phyloP scores from a whole-genome alignment of 768 basidiomycete species.

The Termitomyces sp. region DNA sequence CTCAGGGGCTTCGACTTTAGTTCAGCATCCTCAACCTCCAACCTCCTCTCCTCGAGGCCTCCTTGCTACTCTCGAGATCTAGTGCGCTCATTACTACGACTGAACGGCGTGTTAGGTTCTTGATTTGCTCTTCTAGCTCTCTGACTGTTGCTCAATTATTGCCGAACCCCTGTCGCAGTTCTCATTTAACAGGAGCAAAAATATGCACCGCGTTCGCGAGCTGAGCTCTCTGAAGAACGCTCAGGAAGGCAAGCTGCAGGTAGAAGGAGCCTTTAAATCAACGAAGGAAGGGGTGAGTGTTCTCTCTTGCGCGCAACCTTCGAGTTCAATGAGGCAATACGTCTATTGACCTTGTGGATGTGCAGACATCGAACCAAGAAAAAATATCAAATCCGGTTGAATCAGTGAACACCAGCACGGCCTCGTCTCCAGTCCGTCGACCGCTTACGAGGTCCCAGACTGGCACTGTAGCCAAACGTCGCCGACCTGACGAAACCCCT shows the following conservation, averaged over 20 bases:
- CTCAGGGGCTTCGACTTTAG: constrained; percentile 21
- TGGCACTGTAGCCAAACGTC: constrained; percentile 24
- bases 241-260: constrained; percentile 8
- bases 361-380: not conserved
- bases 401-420: not conserved
- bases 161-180: constrained; percentile 16
- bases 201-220: constrained; percentile 18
- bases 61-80: not conserved
- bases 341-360: not conserved
- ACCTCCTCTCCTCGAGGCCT: constrained; percentile 6
- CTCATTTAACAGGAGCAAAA: constrained; percentile 1
- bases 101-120: not conserved
- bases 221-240: constrained; percentile 15
- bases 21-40: constrained; percentile 12
- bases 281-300: constrained; percentile 5
- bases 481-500: constrained; percentile 14
- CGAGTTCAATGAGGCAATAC: not conserved
- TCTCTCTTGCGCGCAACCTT: not conserved
- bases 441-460: constrained; percentile 34
- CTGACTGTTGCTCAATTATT: not conserved
- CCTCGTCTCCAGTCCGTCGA: constrained; percentile 15
- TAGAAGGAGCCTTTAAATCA: not conserved
- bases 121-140: not conserved
- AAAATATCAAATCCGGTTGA: not conserved
- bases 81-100: not conserved